A percentile compares a stretch with the other conserved stretches of the same genome.
Conservation (phyloP, 1,284 basidiomycete species). For the Naganishia sp. region DNA sequence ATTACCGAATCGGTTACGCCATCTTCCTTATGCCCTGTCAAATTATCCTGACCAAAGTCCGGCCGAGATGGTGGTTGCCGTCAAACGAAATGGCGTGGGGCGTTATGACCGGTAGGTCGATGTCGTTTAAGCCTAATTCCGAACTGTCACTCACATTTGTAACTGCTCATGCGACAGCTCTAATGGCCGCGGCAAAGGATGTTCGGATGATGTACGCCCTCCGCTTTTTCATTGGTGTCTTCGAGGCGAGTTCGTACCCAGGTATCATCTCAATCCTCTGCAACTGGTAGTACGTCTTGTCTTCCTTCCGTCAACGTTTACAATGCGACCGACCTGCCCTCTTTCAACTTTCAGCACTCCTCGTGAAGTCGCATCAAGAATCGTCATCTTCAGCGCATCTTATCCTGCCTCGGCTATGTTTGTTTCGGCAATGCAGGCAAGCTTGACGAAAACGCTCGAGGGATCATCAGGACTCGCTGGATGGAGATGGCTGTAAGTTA, state of each 20-base stretch:
- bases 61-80: slow-evolving; percentile 35
- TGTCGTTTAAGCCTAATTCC: not conserved
- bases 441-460: slow-evolving; percentile 35
- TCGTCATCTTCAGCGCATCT: slow-evolving; percentile 41
- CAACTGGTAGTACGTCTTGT: slow-evolving; percentile 38
- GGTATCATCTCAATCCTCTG: slow-evolving; percentile 38
- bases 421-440: slow-evolving; percentile 39
- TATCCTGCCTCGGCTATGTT: slow-evolving; percentile 43
- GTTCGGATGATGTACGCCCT: slow-evolving; percentile 40
- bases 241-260: slow-evolving; percentile 40
- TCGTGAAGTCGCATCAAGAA: slow-evolving; percentile 37
- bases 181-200: slow-evolving; percentile 37
- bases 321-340: not conserved
- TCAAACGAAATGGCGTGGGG: slow-evolving; percentile 36
- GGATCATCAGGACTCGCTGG: slow-evolving; percentile 34
- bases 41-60: slow-evolving; percentile 35
- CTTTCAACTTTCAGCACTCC: slow-evolving; percentile 34
- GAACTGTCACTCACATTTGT: too few relatives aligned
- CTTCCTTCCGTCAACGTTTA: not conserved
- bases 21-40: slow-evolving; percentile 38
- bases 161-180: slow-evolving; percentile 6
- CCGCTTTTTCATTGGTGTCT: slow-evolving; percentile 45
- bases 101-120: slow-evolving; percentile 32
- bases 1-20: slow-evolving; percentile 43
- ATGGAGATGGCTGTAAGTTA: slow-evolving; percentile 38